Evolutionary conservation across 176 grass and related monocot genomes (phyloP).

Genomic region (Cenchrus fungigraminus): DNA sequence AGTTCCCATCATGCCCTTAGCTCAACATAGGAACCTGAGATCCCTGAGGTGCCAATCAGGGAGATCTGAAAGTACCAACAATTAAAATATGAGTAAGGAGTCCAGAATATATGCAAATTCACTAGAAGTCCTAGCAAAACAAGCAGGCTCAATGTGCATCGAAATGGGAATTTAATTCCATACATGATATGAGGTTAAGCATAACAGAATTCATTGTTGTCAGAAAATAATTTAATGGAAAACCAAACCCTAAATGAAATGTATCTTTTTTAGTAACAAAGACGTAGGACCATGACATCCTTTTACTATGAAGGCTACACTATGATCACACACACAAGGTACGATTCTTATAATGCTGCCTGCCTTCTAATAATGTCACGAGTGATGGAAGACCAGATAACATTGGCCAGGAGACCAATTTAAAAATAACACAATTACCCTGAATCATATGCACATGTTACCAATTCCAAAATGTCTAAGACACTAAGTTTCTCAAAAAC

Average conservation of each 20-base stretch:
- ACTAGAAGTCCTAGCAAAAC: background rate
- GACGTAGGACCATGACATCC: background rate
- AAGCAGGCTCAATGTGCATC: background rate
- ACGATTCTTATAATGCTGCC: background rate
- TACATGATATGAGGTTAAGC: constrained; percentile 3
- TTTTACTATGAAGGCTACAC: background rate
- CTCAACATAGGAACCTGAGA: constrained; percentile 97
- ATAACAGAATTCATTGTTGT: background rate
- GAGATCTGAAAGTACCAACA: constrained; percentile 63
- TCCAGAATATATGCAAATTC: background rate
- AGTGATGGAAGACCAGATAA: constrained; percentile 1
- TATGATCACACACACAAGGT: background rate
- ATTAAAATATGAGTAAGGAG: background rate
- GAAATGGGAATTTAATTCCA: background rate
- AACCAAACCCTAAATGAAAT: background rate
- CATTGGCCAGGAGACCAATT: background rate
- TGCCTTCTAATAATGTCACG: background rate
- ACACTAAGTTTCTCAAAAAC: background rate
- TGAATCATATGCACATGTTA: background rate
- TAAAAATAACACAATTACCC: background rate
- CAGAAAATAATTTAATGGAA: background rate
- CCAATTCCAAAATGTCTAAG: background rate
- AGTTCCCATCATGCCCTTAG: constrained; percentile 64
- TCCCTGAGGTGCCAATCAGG: constrained; percentile 87
- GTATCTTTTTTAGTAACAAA: too few species aligned